phyloP scores from a whole-genome alignment of 75 land plant species.

The Isoetes taiwanensis region DNA sequence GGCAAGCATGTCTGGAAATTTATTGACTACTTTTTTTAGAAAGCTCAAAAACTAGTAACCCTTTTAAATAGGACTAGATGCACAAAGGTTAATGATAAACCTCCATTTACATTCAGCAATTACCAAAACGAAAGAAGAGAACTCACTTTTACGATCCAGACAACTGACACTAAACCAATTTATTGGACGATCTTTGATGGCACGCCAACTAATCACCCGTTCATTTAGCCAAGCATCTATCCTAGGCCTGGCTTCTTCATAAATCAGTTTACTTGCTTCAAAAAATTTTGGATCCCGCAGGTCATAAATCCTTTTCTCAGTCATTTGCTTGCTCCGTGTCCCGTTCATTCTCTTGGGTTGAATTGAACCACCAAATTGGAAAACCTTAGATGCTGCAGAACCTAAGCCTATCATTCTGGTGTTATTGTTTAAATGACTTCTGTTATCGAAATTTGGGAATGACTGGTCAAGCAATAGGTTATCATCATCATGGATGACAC shows the following conservation, averaged over 20 bases:
- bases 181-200: constrained; percentile 46
- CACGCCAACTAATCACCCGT: constrained; percentile 61
- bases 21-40: not conserved
- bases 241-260: constrained; percentile 49
- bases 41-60: not conserved
- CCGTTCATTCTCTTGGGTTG: too few relatives aligned
- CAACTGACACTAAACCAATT: constrained; percentile 76
- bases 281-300: too few relatives aligned
- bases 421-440: not conserved
- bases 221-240: constrained; percentile 64
- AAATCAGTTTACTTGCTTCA: too few relatives aligned
- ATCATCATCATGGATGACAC: not conserved
- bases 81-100: not conserved
- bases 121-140: not conserved
- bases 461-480: not conserved
- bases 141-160: constrained; percentile 60
- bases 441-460: not conserved
- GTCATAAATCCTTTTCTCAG: too few relatives aligned
- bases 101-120: not conserved
- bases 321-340: constrained; percentile 36
- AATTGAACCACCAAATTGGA: too few relatives aligned
- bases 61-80: not conserved
- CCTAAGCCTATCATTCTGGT: constrained; percentile 8
- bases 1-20: constrained; percentile 62
- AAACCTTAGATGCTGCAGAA: constrained; percentile 6